Evolutionary conservation across 2,329 filamentous ascomycete genomes (phyloP).

Genomic region (Pseudocercospora musae): DNA sequence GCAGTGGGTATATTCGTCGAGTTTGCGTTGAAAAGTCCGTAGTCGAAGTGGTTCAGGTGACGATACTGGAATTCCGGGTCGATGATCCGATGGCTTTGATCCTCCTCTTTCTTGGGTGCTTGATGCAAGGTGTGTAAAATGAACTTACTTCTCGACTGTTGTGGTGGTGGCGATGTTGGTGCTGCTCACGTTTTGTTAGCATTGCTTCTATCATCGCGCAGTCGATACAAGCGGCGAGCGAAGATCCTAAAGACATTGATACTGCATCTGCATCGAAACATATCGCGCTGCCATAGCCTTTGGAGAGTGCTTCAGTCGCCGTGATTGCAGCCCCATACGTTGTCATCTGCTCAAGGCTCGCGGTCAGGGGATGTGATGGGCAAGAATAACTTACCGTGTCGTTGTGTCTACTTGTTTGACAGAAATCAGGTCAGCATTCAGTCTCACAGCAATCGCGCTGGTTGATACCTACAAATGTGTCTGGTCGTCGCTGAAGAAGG

Average conservation of each 20-base stretch:
- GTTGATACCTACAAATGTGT: not conserved
- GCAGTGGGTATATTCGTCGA: too few species aligned
- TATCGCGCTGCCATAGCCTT: too few species aligned
- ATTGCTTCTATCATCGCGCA: not conserved
- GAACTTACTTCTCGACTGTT: not conserved
- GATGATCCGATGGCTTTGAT: conserved; percentile 1
- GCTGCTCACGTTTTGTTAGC: not conserved
- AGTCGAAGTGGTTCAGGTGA: not conserved
- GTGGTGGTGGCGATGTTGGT: not conserved
- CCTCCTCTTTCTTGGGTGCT: conserved; percentile 4
- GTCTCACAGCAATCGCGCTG: not conserved
- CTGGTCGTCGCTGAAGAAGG: not conserved
- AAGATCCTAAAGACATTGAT: too few species aligned
- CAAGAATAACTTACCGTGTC: not conserved
- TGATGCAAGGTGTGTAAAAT: not conserved
- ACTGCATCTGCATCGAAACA: too few species aligned
- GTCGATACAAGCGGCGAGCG: not conserved
- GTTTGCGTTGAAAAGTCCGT: not conserved
- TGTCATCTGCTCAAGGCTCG: too few species aligned
- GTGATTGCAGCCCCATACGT: too few species aligned
- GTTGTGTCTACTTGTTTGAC: not conserved
- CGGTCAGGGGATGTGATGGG: not conserved
- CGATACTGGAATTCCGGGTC: not conserved
- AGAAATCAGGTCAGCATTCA: not conserved
- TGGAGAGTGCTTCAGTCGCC: too few species aligned